Conservation (phyloP, 495 filamentous ascomycete species). For the Penicillium silybi region DNA sequence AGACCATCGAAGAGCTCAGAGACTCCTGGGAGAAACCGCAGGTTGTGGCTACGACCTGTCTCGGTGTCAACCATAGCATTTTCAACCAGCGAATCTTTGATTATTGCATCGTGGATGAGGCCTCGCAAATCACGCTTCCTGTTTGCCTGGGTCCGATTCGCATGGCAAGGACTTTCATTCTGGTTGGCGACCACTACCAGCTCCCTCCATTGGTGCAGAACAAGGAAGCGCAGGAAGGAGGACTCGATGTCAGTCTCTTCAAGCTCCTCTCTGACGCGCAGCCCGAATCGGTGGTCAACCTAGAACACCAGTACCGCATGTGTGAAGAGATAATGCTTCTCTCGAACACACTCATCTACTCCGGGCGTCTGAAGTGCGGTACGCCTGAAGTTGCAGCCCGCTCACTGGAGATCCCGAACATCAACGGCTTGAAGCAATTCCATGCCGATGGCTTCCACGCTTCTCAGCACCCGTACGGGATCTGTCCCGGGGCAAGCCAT, state of each 20-base stretch:
- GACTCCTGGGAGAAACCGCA: conserved; percentile 76
- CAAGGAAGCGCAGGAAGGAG: conserved; percentile 77
- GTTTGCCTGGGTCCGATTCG: conserved; percentile 91
- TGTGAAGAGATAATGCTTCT: conserved; percentile 93
- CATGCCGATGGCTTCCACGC: conserved; percentile 41
- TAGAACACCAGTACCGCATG: conserved; percentile 98
- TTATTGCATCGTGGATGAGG: conserved; percentile 97
- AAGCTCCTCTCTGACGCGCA: conserved; percentile 86
- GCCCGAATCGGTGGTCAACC: conserved; percentile 78
- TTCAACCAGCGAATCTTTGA: conserved; percentile 90
- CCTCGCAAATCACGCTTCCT: conserved; percentile 93
- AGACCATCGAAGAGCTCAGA: conserved; percentile 76
- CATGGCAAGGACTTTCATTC: conserved; percentile 87
- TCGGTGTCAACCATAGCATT: conserved; percentile 82
- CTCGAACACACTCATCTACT: conserved; percentile 90
- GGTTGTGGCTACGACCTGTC: conserved; percentile 90
- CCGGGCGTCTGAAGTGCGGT: conserved; percentile 84
- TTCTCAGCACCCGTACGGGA: conserved; percentile 23
- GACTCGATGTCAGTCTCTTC: conserved; percentile 90
- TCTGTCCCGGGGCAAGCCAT: conserved; percentile 50
- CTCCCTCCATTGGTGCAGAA: conserved; percentile 92
- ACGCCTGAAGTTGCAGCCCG: conserved; percentile 67
- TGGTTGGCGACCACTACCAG: conserved; percentile 96
- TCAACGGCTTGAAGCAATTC: conserved; percentile 53
- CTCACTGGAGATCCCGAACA: conserved; percentile 55